A percentile compares a stretch with the other conserved stretches of the same genome.
Evolutionary conservation across 2,329 filamentous ascomycete genomes (phyloP).

Genomic region (Pseudocercospora vitis): DNA sequence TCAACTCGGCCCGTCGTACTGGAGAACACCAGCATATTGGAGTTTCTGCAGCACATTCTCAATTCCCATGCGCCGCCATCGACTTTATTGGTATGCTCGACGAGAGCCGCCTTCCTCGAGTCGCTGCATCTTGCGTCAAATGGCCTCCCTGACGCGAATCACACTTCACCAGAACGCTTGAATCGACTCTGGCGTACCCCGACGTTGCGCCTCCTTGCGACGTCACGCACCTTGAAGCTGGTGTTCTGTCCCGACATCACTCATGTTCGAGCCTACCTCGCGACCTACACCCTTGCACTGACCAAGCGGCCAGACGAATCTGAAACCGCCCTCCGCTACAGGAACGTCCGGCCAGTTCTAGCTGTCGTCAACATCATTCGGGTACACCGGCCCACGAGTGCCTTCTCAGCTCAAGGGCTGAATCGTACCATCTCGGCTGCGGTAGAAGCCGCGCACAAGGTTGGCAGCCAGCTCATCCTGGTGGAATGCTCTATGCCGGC

Average conservation of each 20-base stretch:
- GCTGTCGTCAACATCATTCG: slow-evolving; percentile 65
- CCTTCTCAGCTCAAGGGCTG: slow-evolving; percentile 75
- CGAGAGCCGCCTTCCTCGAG: slow-evolving; percentile 63
- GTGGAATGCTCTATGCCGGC: slow-evolving; percentile 36
- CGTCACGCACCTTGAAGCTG: slow-evolving; percentile 67
- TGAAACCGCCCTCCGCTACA: slow-evolving; percentile 15
- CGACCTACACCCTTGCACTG: slow-evolving; percentile 22
- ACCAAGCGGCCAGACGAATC: slow-evolving; percentile 6
- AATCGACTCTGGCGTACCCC: slow-evolving; percentile 38
- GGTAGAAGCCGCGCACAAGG: slow-evolving; percentile 58
- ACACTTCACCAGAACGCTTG: background rate
- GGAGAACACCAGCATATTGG: slow-evolving; percentile 41
- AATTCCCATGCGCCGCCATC: slow-evolving; percentile 57
- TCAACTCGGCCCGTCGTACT: slow-evolving; percentile 40
- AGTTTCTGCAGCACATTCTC: slow-evolving; percentile 65
- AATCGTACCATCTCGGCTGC: slow-evolving; percentile 61
- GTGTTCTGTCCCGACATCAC: slow-evolving; percentile 74
- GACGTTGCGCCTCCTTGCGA: slow-evolving; percentile 67
- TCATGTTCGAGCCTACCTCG: slow-evolving; percentile 73
- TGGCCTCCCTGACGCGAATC: background rate
- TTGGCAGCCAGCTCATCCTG: slow-evolving; percentile 42
- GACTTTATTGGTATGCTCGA: slow-evolving; percentile 69
- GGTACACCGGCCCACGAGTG: slow-evolving; percentile 66
- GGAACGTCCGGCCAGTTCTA: slow-evolving; percentile 47
- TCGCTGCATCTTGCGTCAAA: slow-evolving; percentile 45